Conservation (phyloP, 2,329 filamentous ascomycete genomes). For the Magnaporthiopsis incrustans region DNA sequence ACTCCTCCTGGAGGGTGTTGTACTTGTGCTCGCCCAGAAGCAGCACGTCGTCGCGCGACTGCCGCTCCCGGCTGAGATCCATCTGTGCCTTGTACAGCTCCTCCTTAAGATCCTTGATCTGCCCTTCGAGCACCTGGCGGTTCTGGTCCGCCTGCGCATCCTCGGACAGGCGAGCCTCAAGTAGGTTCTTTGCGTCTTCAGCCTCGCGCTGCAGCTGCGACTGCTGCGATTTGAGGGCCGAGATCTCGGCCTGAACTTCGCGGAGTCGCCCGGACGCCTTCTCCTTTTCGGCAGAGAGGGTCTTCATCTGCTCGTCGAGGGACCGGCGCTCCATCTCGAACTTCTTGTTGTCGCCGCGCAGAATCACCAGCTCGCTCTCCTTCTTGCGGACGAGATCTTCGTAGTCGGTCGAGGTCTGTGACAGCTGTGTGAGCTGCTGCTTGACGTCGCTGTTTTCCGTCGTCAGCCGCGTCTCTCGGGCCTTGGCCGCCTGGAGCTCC, state of each 20-base stretch:
- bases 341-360: slow-evolving; percentile 77
- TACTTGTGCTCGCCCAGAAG: slow-evolving; percentile 86
- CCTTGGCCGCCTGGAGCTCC: slow-evolving; percentile 66
- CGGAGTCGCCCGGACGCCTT: slow-evolving; percentile 67
- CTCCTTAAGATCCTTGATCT: slow-evolving; percentile 79
- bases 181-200: slow-evolving; percentile 74
- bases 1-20: slow-evolving; percentile 74
- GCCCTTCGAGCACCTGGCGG: slow-evolving; percentile 73
- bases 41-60: slow-evolving; percentile 89
- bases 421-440: slow-evolving; percentile 77
- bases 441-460: slow-evolving; percentile 78
- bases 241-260: slow-evolving; percentile 80
- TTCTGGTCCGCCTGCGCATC: slow-evolving; percentile 79
- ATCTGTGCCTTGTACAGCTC: slow-evolving; percentile 79
- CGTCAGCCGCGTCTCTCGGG: slow-evolving; percentile 66
- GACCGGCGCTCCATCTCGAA: slow-evolving; percentile 71
- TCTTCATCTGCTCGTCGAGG: slow-evolving; percentile 71
- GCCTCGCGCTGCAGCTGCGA: slow-evolving; percentile 80
- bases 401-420: slow-evolving; percentile 86
- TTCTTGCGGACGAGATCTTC: slow-evolving; percentile 90
- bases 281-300: slow-evolving; percentile 68
- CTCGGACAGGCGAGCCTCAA: slow-evolving; percentile 83
- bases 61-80: slow-evolving; percentile 82
- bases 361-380: slow-evolving; percentile 81
- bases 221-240: slow-evolving; percentile 78